Base-by-base conservation (phyloP, 179 eudicot species). In the Pouteria campechiana region DNA sequence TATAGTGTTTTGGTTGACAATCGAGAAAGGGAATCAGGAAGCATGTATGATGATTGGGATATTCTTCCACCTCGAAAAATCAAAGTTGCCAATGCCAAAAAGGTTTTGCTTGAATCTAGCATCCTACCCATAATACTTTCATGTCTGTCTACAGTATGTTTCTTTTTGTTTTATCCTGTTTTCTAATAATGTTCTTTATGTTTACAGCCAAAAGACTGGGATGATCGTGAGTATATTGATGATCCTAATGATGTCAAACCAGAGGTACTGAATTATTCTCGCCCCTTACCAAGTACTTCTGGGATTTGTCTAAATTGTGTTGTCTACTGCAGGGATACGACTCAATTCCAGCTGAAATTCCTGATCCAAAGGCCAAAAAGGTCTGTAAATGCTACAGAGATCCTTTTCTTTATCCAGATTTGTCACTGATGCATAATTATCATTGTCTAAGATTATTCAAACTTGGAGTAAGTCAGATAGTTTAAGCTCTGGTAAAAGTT, bases 11-110 rank as follows among this genome's bases (percentile, higher is more conserved):
- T 71, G 33, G 40, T 80, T 57, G 94, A 83, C 54, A 69, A 69
- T 48, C 65, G 86, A 16, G 94, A 83, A 60, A 80, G 77, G 50
- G 90, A 83, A 28, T 76, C 90, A 10, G 94, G 94, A 54, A 83
- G 78, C 70, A 72, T 83, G 77, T 83, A 83, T 40, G 69, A 74
- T 0, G 94, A 83, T 43, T 83, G 89, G 85, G 94, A 83, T 60
- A 76, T 83, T 44, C 82, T 83, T 44, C 94, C 94, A 50, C 94
- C 94, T 6, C 73, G 74, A 7, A 79, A 74, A 64, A 74, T 83
- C 43, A 83, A 69, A 63, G 80, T 51, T 25, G 65, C 61, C 37
- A 48, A 61, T 43, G 94, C 94, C 9, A 76, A 80, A 72, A 83
- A 76, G 94, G 94, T 83, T 15, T 14, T 17, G 17, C 16, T 10